Conservation (phyloP, 2,329 filamentous ascomycete genomes). For the Diaporthe sp. region DNA sequence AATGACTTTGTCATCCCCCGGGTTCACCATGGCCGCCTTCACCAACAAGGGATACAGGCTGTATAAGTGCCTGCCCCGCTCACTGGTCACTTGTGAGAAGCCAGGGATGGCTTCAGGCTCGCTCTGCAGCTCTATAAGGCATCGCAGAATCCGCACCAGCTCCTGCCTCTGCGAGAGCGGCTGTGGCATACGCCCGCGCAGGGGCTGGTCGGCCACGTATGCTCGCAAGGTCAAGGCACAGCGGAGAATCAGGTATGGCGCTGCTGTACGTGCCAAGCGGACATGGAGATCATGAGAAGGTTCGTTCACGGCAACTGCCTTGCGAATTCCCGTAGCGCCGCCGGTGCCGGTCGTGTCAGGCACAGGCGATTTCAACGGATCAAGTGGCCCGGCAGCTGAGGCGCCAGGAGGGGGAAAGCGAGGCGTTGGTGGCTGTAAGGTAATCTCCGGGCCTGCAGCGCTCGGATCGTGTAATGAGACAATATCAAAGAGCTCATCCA, state of each 20-base stretch:
- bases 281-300: conserved; percentile 57
- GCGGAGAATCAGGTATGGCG: conserved; percentile 86
- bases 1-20: conserved; percentile 73
- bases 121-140: conserved; percentile 76
- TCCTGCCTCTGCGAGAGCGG: conserved; percentile 86
- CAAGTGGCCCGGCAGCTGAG: conserved; percentile 43
- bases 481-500: conserved; percentile 83
- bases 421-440: conserved; percentile 61
- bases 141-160: conserved; percentile 77
- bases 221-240: conserved; percentile 84
- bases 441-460: conserved; percentile 52
- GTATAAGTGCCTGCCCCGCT: conserved; percentile 77
- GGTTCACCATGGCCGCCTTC: conserved; percentile 68
- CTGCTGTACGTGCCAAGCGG: conserved; percentile 80
- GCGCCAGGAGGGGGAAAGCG: conserved; percentile 51
- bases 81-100: conserved; percentile 65
- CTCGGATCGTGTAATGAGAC: conserved; percentile 67
- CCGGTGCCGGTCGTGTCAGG: conserved; percentile 39
- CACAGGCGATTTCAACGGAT: conserved; percentile 39
- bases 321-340: conserved; percentile 36
- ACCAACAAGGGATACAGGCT: conserved; percentile 85
- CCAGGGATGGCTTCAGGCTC: conserved; percentile 79
- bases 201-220: conserved; percentile 91
- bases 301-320: conserved; percentile 46
- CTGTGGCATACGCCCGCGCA: conserved; percentile 90